These are phyloP conservation scores for Mucor velutinosus DNA, from an alignment of 371 early-diverging fungal species.

Conservation along the genomic window DNA sequence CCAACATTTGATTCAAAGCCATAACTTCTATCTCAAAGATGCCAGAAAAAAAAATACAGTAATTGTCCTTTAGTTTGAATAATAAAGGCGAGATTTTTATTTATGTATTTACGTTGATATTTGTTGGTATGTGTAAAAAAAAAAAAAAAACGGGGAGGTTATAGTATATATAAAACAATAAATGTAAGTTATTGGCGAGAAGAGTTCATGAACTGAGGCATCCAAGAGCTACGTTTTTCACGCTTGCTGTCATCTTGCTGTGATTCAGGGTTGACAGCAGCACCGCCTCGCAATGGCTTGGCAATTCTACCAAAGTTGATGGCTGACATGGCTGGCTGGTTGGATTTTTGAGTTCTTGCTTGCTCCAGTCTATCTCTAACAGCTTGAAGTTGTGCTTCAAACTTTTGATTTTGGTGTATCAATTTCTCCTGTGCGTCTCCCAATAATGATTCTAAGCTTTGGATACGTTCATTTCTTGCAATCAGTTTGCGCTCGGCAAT, in stretches of 20 bases:
- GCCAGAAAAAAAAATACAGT: not conserved
- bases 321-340: constrained; percentile 43
- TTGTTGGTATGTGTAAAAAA: not conserved
- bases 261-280: constrained; percentile 30
- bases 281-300: constrained; percentile 91
- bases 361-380: constrained; percentile 77
- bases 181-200: not conserved
- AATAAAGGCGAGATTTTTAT: not conserved
- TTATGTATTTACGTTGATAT: not conserved
- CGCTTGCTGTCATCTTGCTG: constrained; percentile 24
- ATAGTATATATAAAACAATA: not conserved
- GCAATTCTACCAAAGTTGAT: constrained; percentile 84
- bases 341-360: constrained; percentile 58
- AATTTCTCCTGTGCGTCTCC: constrained; percentile 78
- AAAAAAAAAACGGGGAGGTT: too few relatives aligned
- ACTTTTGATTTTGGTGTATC: constrained; percentile 82
- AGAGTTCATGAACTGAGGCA: constrained; percentile 37
- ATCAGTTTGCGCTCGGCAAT: constrained; percentile 89
- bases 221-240: constrained; percentile 43
- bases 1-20: not conserved
- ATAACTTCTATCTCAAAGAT: not conserved
- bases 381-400: constrained; percentile 76
- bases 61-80: not conserved
- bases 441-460: constrained; percentile 82
- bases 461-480: constrained; percentile 92